Evolutionary conservation across 2,329 filamentous ascomycete species (phyloP), one percentile per base, ranked within the genome.

Genomic region (Nemania diffusa): DNA sequence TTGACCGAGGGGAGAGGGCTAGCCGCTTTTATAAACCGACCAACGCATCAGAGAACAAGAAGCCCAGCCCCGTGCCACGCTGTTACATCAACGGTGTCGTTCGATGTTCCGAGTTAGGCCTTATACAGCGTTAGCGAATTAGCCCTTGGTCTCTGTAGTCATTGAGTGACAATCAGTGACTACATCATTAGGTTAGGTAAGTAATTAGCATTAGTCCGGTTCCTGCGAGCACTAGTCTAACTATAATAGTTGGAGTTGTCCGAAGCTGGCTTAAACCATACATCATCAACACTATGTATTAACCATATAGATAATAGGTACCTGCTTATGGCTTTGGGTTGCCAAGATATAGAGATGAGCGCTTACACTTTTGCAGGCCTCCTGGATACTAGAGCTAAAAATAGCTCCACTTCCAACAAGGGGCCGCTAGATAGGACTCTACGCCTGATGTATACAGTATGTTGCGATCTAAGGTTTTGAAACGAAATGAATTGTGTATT

Each of bases 261-360:
- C n/a, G n/a, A n/a, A n/a, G n/a, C n/a, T n/a, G n/a, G n/a, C n/a
- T n/a, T n/a, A n/a, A n/a, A n/a, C n/a, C n/a, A n/a, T n/a, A n/a
- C n/a, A n/a, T n/a, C n/a, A n/a, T n/a, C n/a, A n/a, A n/a, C n/a
- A n/a, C n/a, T n/a, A n/a, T n/a, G n/a, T n/a, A n/a, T n/a, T n/a
- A n/a, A n/a, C n/a, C n/a, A n/a, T n/a, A n/a, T n/a, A n/a, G n/a
- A n/a, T n/a, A n/a, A n/a, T n/a, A n/a, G n/a, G 34, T 40, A 40
- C 20, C 46, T 50, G 2, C 11, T 22, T 40, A 13, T 3, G 27
- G n/a, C 48, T 24, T 24, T 20, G 37, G n/a, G 27, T 20, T 48
- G 55, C 55, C 42, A 57, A 57, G 40, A 34, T 20, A n/a, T n/a
- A 46, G 55, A 57, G 40, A 57, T 57, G 55, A 46, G 15, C 24